Percentiles rank a stretch among this genome's conserved stretches.
These are phyloP conservation scores for Nicotiana noctiflora DNA, from an alignment of 257 asterid genomes.

Conservation along the genomic window DNA sequence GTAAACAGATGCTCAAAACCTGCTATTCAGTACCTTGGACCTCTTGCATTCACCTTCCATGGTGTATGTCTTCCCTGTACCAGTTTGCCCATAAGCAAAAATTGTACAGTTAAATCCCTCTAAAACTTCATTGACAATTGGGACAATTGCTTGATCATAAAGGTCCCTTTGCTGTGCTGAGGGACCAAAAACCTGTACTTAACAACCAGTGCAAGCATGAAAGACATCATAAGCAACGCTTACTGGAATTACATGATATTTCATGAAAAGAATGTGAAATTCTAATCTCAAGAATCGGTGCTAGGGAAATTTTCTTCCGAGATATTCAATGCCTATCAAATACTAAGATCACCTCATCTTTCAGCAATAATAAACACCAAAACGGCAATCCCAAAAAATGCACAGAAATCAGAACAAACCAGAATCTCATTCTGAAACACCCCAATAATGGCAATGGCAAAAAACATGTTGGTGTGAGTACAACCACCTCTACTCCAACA, in stretches of 20 bases:
- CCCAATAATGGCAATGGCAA: neutral
- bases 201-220: neutral
- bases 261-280: neutral
- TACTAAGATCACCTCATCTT: neutral
- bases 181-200: slow-evolving; percentile 73
- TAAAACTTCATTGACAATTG: slow-evolving; percentile 76
- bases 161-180: slow-evolving; percentile 71
- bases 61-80: slow-evolving; percentile 84
- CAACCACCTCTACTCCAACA: too few species aligned
- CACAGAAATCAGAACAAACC: neutral
- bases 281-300: neutral
- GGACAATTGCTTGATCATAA: slow-evolving; percentile 75
- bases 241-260: neutral
- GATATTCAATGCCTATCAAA: neutral
- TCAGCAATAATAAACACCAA: neutral
- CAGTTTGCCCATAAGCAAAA: slow-evolving; percentile 89
- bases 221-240: neutral
- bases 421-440: neutral
- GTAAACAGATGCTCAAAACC: neutral
- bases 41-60: slow-evolving; percentile 94
- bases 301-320: neutral
- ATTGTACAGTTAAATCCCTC: slow-evolving; percentile 90
- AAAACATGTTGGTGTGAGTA: neutral
- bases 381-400: neutral
- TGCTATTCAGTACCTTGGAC: slow-evolving; percentile 49